These are phyloP conservation scores for Myriosclerotinia scirpicola DNA, from an alignment of 2,329 filamentous ascomycete species.

Conservation along the genomic window DNA sequence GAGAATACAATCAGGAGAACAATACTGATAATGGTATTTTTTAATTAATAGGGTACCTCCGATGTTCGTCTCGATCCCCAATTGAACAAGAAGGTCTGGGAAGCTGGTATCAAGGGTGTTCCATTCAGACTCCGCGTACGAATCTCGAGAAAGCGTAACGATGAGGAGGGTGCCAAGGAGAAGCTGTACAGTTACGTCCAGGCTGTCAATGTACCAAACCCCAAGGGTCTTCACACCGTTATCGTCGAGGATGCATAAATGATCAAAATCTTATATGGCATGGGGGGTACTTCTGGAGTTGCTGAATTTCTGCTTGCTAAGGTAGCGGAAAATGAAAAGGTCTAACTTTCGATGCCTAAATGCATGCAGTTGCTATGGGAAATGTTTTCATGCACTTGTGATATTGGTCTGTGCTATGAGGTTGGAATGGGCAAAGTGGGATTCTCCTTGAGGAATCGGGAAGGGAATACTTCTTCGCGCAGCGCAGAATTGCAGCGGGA, in stretches of 20 bases:
- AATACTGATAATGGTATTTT: conserved; percentile 26
- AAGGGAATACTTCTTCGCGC: conserved; percentile 2
- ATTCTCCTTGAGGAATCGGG: not conserved
- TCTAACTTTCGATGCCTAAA: conserved; percentile 31
- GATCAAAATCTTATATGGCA: conserved; percentile 30
- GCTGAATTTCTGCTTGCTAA: conserved; percentile 37
- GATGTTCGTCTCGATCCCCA: conserved; percentile 98
- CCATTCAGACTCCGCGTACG: conserved; percentile 96
- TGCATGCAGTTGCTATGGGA: conserved; percentile 17
- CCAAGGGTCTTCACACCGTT: conserved; percentile 93
- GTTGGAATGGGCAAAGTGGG: conserved; percentile 6
- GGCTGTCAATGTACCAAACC: conserved; percentile 99
- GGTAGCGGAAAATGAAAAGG: conserved; percentile 40
- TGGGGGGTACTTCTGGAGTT: conserved; percentile 38
- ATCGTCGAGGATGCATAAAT: conserved; percentile 71
- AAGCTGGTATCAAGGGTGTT: conserved; percentile 97
- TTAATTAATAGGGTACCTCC: conserved; percentile 71
- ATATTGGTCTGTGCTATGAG: conserved; percentile 22
- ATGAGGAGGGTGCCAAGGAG: conserved; percentile 99
- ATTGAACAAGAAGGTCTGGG: conserved; percentile 99
- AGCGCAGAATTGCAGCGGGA: conserved; percentile 5
- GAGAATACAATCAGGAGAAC: not conserved
- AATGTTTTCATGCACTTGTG: conserved; percentile 22
- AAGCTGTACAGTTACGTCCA: conserved; percentile 99
- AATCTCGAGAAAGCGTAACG: conserved; percentile 99